Percentiles rank a stretch among this genome's conserved stretches.
phyloP scores from a whole-genome alignment of 2,329 filamentous ascomycete species.

The Xylariaceae sp. region DNA sequence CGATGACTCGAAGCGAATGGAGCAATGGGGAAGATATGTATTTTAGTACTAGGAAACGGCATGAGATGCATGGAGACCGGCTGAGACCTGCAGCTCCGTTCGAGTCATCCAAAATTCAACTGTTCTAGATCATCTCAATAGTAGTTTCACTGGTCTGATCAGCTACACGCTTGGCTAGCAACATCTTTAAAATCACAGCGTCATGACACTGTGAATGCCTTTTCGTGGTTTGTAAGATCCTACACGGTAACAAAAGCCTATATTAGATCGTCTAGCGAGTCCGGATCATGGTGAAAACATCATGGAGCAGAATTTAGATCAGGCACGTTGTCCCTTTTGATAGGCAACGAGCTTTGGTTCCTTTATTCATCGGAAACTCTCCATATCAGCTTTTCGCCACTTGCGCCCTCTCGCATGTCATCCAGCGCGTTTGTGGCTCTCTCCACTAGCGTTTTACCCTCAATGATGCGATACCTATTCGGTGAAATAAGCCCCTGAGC shows the following conservation, averaged over 20 bases:
- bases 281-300: no score
- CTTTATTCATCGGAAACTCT: slow-evolving; percentile 23
- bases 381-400: slow-evolving; percentile 43
- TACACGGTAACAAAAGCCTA: no score
- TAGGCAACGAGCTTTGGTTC: no score
- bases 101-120: slow-evolving; percentile 15
- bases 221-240: no score
- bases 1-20: slow-evolving; percentile 12
- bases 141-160: not conserved
- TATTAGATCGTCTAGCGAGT: no score
- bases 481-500: slow-evolving; percentile 39
- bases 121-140: not conserved
- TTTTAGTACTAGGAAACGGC: not conserved
- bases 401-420: slow-evolving; percentile 37
- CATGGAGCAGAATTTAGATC: no score
- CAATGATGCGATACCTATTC: slow-evolving; percentile 41
- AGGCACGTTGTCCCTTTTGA: no score
- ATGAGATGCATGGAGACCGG: slow-evolving; percentile 1
- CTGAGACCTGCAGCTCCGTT: slow-evolving; percentile 12
- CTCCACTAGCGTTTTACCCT: slow-evolving; percentile 38
- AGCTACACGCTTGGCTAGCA: no score
- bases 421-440: slow-evolving; percentile 39
- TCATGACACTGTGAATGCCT: no score
- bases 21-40: slow-evolving; percentile 12
- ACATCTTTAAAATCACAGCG: no score